A percentile compares a stretch with the other conserved stretches of the same genome.
Conservation (phyloP, 2,329 filamentous ascomycete species). For the Phoma herbarum region DNA sequence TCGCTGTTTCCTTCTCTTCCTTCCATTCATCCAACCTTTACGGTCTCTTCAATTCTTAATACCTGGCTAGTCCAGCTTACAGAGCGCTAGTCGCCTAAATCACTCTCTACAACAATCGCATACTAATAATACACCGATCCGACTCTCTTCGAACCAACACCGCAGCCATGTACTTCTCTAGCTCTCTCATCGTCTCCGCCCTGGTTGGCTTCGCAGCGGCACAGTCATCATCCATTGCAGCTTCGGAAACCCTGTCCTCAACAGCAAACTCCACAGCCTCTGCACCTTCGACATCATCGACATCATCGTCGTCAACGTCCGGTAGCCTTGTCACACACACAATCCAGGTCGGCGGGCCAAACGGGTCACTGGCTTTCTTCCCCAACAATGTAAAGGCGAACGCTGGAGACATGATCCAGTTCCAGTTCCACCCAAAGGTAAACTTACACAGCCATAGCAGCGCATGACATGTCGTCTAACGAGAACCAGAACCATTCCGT, state of each 20-base stretch:
- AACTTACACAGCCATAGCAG: background rate
- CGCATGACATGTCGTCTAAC: constrained; percentile 19
- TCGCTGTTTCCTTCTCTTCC: constrained; percentile 39
- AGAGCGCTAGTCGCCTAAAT: constrained; percentile 52
- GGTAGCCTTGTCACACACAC: constrained; percentile 60
- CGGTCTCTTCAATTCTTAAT: constrained; percentile 46
- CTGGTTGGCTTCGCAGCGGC: constrained; percentile 43
- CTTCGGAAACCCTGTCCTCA: constrained; percentile 31
- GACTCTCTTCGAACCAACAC: constrained; percentile 22
- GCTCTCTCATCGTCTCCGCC: constrained; percentile 41
- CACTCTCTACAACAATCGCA: constrained; percentile 32
- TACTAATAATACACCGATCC: constrained; percentile 40
- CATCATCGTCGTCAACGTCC: constrained; percentile 16
- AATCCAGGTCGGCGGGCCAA: constrained; percentile 69
- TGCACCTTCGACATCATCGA: constrained; percentile 17
- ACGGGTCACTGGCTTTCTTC: constrained; percentile 65
- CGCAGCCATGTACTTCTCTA: constrained; percentile 49
- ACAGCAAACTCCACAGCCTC: constrained; percentile 18
- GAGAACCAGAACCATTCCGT: constrained; percentile 73
- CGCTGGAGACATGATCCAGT: constrained; percentile 65
- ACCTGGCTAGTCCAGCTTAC: constrained; percentile 51
- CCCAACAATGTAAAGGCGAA: constrained; percentile 71
- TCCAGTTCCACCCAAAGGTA: constrained; percentile 62
- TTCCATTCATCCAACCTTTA: constrained; percentile 30
- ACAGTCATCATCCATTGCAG: constrained; percentile 28